Evolutionary conservation across 768 basidiomycete genomes (phyloP).

Genomic region (Suillus decipiens): DNA sequence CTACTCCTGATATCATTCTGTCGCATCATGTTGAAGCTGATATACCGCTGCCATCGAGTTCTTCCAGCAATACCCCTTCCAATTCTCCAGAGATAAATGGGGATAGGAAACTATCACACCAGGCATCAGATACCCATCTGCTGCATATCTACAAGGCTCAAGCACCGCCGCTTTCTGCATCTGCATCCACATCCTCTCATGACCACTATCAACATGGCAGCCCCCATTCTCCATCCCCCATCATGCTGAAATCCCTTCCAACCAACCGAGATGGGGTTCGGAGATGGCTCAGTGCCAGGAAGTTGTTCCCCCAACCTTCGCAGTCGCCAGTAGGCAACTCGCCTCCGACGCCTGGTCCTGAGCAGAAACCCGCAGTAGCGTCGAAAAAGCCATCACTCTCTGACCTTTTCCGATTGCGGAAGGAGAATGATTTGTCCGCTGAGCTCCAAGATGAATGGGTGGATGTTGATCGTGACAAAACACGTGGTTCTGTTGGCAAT

Average conservation of each 20-base stretch:
- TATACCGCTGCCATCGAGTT: conserved; percentile 43
- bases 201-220: conserved; percentile 47
- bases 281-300: conserved; percentile 74
- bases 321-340: conserved; percentile 41
- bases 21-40: conserved; percentile 48
- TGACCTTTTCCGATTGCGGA: conserved; percentile 59
- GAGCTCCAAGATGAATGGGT: conserved; percentile 55
- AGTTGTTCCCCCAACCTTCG: conserved; percentile 49
- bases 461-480: conserved; percentile 50
- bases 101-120: conserved; percentile 67
- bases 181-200: conserved; percentile 49
- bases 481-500: conserved; percentile 36
- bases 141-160: conserved; percentile 51
- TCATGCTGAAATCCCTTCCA: conserved; percentile 52
- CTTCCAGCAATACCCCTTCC: conserved; percentile 51
- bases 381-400: conserved; percentile 68
- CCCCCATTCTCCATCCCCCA: conserved; percentile 39
- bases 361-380: conserved; percentile 38
- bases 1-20: conserved; percentile 49
- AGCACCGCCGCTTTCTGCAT: conserved; percentile 43
- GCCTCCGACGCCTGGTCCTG: conserved; percentile 34
- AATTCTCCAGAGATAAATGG: conserved; percentile 52
- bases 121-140: conserved; percentile 69
- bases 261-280: conserved; percentile 78
- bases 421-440: conserved; percentile 53